Conservation (phyloP, 345 rosid genomes). For the Firmiana major region DNA sequence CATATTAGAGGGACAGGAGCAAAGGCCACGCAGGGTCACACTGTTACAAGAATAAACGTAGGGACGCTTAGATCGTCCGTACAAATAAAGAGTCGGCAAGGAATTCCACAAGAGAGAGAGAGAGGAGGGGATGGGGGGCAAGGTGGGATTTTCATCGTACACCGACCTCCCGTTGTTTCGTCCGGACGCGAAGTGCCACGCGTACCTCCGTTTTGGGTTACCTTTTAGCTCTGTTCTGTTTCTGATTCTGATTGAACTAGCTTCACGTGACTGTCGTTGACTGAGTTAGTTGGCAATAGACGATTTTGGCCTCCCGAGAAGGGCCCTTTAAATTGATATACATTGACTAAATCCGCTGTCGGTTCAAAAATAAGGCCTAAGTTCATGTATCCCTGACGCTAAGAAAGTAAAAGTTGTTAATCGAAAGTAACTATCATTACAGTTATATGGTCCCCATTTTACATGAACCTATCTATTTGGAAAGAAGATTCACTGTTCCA, state of each 20-base stretch:
- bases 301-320: background rate
- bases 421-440: background rate
- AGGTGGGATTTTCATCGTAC: background rate
- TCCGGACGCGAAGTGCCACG: slow-evolving; percentile 19
- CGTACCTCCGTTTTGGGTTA: background rate
- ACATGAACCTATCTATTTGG: background rate
- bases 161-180: slow-evolving; percentile 5
- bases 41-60: too few species aligned
- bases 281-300: background rate
- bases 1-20: too few species aligned
- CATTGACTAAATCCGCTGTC: background rate
- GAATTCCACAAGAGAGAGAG: too few species aligned
- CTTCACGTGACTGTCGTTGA: slow-evolving; percentile 23
- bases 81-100: slow-evolving; percentile 11
- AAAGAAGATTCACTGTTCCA: too few species aligned
- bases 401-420: too few species aligned
- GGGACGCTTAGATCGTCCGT: slow-evolving; percentile 27
- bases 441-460: background rate
- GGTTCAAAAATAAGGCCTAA: background rate
- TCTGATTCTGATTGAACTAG: background rate
- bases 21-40: too few species aligned
- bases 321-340: background rate
- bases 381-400: too few species aligned
- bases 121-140: too few species aligned
- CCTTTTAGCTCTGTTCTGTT: background rate